Evolutionary conservation across 2,329 filamentous ascomycete genomes (phyloP), one percentile per base, ranked within the genome.

Genomic region (Botrytis sinoallii): DNA sequence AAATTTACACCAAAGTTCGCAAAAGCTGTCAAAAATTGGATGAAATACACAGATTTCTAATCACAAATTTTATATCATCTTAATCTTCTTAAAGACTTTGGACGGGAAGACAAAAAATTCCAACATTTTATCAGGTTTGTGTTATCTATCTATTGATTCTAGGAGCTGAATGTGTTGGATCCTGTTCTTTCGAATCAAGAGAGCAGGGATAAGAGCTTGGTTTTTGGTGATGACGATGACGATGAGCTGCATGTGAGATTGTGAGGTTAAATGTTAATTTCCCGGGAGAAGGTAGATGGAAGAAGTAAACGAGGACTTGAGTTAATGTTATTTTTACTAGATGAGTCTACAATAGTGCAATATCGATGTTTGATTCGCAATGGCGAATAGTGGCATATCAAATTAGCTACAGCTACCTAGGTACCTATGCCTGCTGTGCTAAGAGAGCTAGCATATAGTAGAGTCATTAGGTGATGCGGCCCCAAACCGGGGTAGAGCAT

Each of bases 151-250:
- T 35, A 35, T 42, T 44, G 10, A 64, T 42, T 35, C 32, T 29
- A 35, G 20, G 18, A 20, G 3, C 18, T 10, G 25, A 3, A n/a
- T 42, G 25, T 64, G 60, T 20, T 44, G 60, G 60, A 52, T n/a
- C 64, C 38, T 52, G 35, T 32, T 29, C n/a, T 57, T 57, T 52
- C 32, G 32, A 46, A 52, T 67, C 25, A 35, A 25, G 32, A 8
- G 32, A 40, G 44, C 65, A 67, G 46, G 65, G 65, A 29, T 67
- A n/a, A 40, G 44, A 67, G 65, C 65, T 67, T 67, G 65, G 20
- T 55, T 67, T 38, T 67, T 3, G 22, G 18, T 32, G 25, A 65
- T 67, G 65, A 40, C 16, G 25, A 61, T 61, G 59, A 61, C 59
- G 35, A n/a, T 40, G 38, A 9, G 8, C 22, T 61, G 59, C 59